Evolutionary conservation across 2,329 filamentous ascomycete genomes (phyloP).

Genomic region (Penicillium thymicola): DNA sequence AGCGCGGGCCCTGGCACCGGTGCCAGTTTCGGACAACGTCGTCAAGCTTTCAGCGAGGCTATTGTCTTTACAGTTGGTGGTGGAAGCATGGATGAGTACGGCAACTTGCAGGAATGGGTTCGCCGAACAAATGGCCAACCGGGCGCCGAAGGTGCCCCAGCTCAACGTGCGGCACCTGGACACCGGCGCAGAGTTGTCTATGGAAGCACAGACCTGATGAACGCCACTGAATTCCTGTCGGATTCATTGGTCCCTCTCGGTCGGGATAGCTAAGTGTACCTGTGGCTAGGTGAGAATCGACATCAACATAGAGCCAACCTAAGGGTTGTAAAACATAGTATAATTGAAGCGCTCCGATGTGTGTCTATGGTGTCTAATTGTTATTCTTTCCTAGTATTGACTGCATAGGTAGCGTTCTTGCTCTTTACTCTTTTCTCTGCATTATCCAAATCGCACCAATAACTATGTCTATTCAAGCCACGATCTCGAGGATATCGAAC

Average conservation of each 20-base stretch:
- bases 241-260: constrained; percentile 58
- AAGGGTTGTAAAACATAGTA: constrained; percentile 21
- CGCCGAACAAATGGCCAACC: constrained; percentile 62
- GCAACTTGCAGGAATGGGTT: constrained; percentile 95
- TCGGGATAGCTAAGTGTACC: constrained; percentile 46
- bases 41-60: constrained; percentile 85
- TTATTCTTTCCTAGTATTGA: neutral
- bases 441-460: neutral
- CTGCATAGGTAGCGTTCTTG: neutral
- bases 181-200: constrained; percentile 82
- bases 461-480: neutral
- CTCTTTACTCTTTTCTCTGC: neutral
- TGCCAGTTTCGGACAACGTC: constrained; percentile 84
- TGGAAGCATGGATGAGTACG: constrained; percentile 98
- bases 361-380: neutral
- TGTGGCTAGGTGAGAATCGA: neutral
- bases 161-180: constrained; percentile 38
- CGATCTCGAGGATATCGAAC: neutral
- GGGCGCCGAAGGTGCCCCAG: constrained; percentile 47
- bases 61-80: constrained; percentile 95
- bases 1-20: constrained; percentile 62
- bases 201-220: constrained; percentile 77
- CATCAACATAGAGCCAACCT: neutral
- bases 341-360: constrained; percentile 14
- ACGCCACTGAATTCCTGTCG: constrained; percentile 59